phyloP scores from a whole-genome alignment of 305 asterid genomes.

The Fraxinus albicans region DNA sequence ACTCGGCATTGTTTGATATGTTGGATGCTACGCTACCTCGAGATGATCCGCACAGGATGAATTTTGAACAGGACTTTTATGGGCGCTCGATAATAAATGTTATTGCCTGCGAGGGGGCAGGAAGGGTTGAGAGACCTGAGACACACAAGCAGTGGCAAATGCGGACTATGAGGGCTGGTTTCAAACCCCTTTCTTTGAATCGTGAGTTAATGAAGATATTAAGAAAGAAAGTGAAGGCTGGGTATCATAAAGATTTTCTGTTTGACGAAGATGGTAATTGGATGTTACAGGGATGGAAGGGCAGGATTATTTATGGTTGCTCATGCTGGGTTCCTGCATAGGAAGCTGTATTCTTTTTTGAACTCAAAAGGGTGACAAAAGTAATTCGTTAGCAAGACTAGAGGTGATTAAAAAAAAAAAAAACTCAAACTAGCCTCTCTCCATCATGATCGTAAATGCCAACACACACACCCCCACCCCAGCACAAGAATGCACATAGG shows the following conservation, averaged over 20 bases:
- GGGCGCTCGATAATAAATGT: conserved; percentile 79
- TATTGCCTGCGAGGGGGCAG: conserved; percentile 82
- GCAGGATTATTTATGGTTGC: conserved; percentile 60
- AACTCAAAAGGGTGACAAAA: conserved; percentile 1
- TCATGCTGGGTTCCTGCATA: conserved; percentile 69
- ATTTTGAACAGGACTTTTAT: conserved; percentile 66
- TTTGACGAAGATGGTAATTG: conserved; percentile 68
- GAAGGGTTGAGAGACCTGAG: conserved; percentile 87
- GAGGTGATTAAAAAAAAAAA: neutral
- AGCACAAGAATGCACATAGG: neutral
- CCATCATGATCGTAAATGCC: neutral
- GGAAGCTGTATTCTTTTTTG: neutral
- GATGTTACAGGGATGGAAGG: conserved; percentile 95
- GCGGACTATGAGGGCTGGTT: conserved; percentile 71
- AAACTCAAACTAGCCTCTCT: neutral
- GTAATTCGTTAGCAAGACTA: neutral
- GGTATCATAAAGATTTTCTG: conserved; percentile 73
- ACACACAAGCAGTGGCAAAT: conserved; percentile 86
- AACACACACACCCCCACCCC: neutral
- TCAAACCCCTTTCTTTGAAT: conserved; percentile 59
- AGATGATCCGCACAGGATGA: conserved; percentile 52
- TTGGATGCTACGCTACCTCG: conserved; percentile 70
- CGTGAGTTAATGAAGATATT: conserved; percentile 50
- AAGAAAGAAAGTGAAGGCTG: conserved; percentile 37
- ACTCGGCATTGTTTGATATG: conserved; percentile 83